phyloP scores from a whole-genome alignment of 2,329 filamentous ascomycete genomes.

The Xylaria sp. region DNA sequence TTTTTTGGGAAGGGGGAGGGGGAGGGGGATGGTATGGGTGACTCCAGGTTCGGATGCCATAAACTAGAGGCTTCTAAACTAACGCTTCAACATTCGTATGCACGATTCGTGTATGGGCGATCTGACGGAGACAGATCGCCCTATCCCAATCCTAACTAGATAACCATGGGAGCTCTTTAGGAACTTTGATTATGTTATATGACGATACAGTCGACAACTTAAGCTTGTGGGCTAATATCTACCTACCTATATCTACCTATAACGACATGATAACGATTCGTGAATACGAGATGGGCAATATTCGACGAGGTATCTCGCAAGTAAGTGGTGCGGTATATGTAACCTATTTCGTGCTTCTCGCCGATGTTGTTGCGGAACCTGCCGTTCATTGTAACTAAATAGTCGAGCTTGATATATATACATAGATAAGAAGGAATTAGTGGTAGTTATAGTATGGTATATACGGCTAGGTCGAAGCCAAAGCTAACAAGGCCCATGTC shows the following conservation, averaged over 20 bases:
- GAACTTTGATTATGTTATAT: background rate
- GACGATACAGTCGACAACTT: background rate
- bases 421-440: background rate
- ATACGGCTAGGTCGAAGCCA: background rate
- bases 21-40: too few species aligned
- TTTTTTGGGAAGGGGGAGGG: too few species aligned
- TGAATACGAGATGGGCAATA: background rate
- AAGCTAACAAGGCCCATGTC: background rate
- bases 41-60: too few species aligned
- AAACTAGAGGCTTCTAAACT: too few species aligned
- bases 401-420: background rate
- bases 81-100: conserved; percentile 15
- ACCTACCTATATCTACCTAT: background rate
- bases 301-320: background rate
- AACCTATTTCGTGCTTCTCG: background rate
- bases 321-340: background rate
- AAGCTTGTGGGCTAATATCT: background rate
- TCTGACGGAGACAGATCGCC: background rate
- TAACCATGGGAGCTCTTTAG: too few species aligned
- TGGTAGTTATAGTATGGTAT: background rate
- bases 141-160: background rate
- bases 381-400: background rate
- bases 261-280: background rate
- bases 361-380: conserved; percentile 13
- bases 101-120: conserved; percentile 23